Evolutionary conservation across 306 rosid species (phyloP), one percentile per base, ranked within the genome.

Genomic region (Leucaena leucocephala): DNA sequence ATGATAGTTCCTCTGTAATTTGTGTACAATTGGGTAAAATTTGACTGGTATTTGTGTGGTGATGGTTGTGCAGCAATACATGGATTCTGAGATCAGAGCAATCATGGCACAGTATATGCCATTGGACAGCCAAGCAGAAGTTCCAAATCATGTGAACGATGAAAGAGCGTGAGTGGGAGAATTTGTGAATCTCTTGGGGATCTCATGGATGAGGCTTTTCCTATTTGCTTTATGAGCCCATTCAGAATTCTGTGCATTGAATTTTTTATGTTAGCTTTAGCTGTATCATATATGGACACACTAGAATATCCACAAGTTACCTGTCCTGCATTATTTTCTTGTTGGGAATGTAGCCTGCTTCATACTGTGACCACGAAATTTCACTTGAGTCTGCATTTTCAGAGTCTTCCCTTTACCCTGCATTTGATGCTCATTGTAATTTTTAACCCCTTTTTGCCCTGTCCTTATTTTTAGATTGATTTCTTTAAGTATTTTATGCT

Each of bases 41-140:
- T 14, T 83, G 21, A 74, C 75, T 17, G 61, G 38, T 77, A 68
- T 19, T 77, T 78, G 33, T 39, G 11, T 40, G 80, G 0, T 27
- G 75, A 74, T 78, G 72, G 65, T 80, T 75, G 63, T 92, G 91
- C 96, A 95, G 98, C 88, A 91, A 61, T 95, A 95, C 81, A 95
- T 95, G 98, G 98, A 95, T 83, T 95, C 98, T 42, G 98, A 95
- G 84, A 92, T 95, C 84, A 88, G 98, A 81, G 98, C 98, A 46
- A 94, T 94, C 80, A 95, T 95, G 98, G 98, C 98, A 79, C 98
- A 95, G 82, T 95, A 95, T 78, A 95, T 95, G 98, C 98, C 98
- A 55, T 87, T 95, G 79, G 98, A 95, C 90, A 92, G 98, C 89
- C 98, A 95, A 85, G 88, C 72, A 16, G 98, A 85, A 82, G 88